These are phyloP conservation scores for Heterobasidion occidentale DNA, from an alignment of 1,284 basidiomycete genomes.

Conservation along the genomic window DNA sequence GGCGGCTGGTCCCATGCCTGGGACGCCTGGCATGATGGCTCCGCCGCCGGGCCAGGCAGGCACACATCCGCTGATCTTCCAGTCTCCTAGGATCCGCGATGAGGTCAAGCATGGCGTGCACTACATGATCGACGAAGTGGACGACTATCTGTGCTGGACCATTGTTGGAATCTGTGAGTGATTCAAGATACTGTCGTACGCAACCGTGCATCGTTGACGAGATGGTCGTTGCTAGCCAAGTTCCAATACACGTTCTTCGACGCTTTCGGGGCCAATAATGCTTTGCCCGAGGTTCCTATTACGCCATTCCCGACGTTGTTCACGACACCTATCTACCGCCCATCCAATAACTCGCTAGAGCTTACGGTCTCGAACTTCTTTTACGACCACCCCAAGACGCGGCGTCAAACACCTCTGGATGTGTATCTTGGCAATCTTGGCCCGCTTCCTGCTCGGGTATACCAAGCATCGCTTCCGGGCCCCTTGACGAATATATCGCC, in stretches of 20 bases:
- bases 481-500: constrained; percentile 53
- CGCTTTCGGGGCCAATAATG: constrained; percentile 71
- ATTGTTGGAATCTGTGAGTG: constrained; percentile 90
- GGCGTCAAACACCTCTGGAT: constrained; percentile 63
- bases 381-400: constrained; percentile 62
- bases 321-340: constrained; percentile 70
- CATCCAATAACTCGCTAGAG: constrained; percentile 67
- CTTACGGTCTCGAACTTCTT: constrained; percentile 82
- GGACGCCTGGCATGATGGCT: constrained; percentile 55
- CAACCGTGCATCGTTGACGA: not conserved
- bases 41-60: constrained; percentile 69
- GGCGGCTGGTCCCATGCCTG: constrained; percentile 75
- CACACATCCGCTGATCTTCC: constrained; percentile 73
- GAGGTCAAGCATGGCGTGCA: constrained; percentile 68
- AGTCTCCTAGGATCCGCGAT: constrained; percentile 64
- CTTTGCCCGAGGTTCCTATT: constrained; percentile 70
- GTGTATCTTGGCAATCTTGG: constrained; percentile 88
- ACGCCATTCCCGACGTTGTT: constrained; percentile 87
- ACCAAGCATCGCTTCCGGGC: constrained; percentile 59
- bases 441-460: constrained; percentile 66
- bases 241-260: constrained; percentile 95
- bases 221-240: constrained; percentile 46
- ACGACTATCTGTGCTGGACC: constrained; percentile 94
- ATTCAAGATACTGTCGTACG: not conserved
- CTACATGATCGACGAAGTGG: constrained; percentile 75